phyloP scores from a whole-genome alignment of 2,329 filamentous ascomycete species.

The Chaetomium globosum region DNA sequence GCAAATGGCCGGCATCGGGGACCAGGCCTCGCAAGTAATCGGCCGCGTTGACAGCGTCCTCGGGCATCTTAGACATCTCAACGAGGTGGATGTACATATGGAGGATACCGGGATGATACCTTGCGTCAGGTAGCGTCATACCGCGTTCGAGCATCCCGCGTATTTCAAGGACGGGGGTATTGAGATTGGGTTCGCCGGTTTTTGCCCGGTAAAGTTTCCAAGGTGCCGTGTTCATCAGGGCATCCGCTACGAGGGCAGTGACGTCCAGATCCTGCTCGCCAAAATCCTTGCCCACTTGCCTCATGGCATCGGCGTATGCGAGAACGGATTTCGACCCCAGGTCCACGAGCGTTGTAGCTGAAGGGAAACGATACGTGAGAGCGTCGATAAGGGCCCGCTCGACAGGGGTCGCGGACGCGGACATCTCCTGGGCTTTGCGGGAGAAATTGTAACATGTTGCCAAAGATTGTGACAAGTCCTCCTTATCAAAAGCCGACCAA shows the following conservation, averaged over 20 bases:
- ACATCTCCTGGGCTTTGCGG: background rate
- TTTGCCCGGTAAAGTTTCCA: background rate
- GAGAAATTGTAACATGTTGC: background rate
- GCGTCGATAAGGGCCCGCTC: background rate
- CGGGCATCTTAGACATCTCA: background rate
- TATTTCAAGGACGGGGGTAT: conserved; percentile 2
- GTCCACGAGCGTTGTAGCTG: background rate
- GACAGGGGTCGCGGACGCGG: background rate
- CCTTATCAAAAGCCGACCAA: background rate
- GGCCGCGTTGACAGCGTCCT: background rate
- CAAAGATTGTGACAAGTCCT: background rate
- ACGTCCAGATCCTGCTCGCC: conserved; percentile 3
- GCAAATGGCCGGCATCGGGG: conserved; percentile 1
- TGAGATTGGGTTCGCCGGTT: background rate
- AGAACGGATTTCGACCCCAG: background rate
- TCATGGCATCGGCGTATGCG: background rate
- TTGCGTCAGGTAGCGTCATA: background rate
- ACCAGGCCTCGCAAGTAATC: background rate
- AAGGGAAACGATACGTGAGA: background rate
- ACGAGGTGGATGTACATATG: conserved; percentile 7
- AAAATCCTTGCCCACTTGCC: background rate
- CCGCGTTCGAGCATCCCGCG: background rate
- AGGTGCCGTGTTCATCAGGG: conserved; percentile 4
- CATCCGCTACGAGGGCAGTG: background rate
- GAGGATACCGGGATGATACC: background rate